Percentiles rank a stretch among this genome's conserved stretches.
phyloP scores from a whole-genome alignment of 208 protist genomes.

The Endotrypanum monterogeii region DNA sequence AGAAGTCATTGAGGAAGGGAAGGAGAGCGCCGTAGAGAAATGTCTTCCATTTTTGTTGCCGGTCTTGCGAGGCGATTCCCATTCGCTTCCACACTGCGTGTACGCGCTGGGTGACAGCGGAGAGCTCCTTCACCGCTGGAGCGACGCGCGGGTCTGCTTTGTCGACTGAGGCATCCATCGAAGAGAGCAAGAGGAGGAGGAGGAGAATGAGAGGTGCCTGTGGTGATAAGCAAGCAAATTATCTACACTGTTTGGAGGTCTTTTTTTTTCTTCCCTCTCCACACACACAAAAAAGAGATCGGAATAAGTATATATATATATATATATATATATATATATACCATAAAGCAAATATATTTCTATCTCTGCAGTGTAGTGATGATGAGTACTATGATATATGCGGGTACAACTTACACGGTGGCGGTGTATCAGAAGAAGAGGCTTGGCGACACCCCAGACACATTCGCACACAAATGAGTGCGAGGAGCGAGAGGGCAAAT shows the following conservation, averaged over 20 bases:
- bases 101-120: conserved; percentile 19
- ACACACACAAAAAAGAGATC: not conserved
- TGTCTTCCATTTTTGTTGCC: conserved; percentile 35
- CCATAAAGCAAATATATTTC: not conserved
- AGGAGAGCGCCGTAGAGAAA: conserved; percentile 47
- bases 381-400: too few species aligned
- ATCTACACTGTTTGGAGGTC: not conserved
- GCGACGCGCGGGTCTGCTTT: conserved; percentile 21
- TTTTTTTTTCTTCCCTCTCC: not conserved
- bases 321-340: not conserved
- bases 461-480: too few species aligned
- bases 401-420: too few species aligned
- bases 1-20: conserved; percentile 51
- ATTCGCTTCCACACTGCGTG: conserved; percentile 48
- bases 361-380: too few species aligned
- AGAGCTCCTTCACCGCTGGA: conserved; percentile 20
- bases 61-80: conserved; percentile 41
- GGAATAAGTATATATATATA: not conserved
- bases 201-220: too few species aligned
- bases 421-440: too few species aligned
- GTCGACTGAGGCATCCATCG: not conserved
- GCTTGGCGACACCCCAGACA: too few species aligned
- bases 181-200: not conserved
- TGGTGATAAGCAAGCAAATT: too few species aligned
- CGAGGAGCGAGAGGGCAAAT: too few species aligned